These are phyloP conservation scores for Bromus sterilis DNA, from an alignment of 176 grass and related monocot species.

Conservation along the genomic window DNA sequence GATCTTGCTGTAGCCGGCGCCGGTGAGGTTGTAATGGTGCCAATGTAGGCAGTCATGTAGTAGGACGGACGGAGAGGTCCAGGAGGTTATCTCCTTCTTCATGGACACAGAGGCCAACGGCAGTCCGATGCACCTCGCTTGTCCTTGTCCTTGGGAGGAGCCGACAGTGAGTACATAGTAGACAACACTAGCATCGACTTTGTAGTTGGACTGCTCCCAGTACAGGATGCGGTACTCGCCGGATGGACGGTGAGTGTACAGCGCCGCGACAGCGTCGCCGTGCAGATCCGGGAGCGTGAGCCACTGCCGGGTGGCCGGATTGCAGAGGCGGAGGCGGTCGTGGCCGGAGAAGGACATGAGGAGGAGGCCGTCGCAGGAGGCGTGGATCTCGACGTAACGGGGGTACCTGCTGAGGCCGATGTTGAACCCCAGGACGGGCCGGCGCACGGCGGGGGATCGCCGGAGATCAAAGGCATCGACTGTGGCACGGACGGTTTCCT, in stretches of 20 bases:
- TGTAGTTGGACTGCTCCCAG: fast-evolving
- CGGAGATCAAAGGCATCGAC: background rate
- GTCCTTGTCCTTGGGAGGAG: background rate
- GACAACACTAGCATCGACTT: background rate
- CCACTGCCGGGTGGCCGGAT: background rate
- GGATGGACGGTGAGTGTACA: background rate
- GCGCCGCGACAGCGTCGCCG: background rate
- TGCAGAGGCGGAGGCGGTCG: background rate
- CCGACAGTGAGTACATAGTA: background rate
- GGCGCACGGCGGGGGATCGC: background rate
- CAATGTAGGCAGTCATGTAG: background rate
- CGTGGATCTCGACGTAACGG: background rate
- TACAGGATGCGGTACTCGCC: background rate
- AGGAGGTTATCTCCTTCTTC: background rate
- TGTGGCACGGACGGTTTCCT: background rate
- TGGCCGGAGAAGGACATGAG: background rate
- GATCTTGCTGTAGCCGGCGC: background rate
- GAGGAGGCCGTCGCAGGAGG: background rate
- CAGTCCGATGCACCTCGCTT: background rate
- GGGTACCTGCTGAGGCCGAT: no score
- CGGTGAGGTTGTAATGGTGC: background rate
- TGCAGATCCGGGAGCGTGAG: background rate
- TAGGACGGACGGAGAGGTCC: background rate
- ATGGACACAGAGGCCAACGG: background rate
- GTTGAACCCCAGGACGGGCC: background rate